phyloP scores from a whole-genome alignment of 108 stramenopile genomes.

The Stephanodiscus minutulus region DNA sequence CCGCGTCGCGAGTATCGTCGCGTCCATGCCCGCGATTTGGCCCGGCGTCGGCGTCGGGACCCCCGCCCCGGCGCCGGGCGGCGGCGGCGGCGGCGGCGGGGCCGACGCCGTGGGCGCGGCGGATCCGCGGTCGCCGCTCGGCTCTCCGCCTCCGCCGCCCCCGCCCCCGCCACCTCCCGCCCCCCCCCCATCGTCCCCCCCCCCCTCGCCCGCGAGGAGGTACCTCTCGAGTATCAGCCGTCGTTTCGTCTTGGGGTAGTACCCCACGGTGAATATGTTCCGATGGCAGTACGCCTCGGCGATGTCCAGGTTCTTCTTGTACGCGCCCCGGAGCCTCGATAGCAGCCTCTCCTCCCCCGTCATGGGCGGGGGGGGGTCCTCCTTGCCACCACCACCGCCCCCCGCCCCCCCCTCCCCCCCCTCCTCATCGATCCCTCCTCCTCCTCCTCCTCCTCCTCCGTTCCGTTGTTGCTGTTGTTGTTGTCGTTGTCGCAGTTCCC shows the following conservation, averaged over 20 bases:
- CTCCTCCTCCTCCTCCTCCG: too few species aligned
- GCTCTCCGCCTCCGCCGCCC: neutral
- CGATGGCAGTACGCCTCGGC: conserved; percentile 51
- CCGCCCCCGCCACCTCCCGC: neutral
- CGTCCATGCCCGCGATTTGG: conserved; percentile 31
- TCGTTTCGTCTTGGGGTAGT: conserved; percentile 51
- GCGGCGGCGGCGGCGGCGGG: neutral
- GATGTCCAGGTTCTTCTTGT: conserved; percentile 62
- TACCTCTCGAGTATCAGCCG: conserved; percentile 47
- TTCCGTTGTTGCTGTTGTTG: too few species aligned
- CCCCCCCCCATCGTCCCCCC: neutral
- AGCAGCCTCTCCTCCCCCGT: conserved; percentile 46
- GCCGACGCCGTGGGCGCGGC: neutral
- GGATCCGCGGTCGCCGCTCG: neutral
- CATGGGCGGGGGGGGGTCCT: conserved; percentile 6
- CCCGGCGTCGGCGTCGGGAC: conserved; percentile 17
- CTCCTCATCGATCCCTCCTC: neutral
- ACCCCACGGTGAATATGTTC: conserved; percentile 61
- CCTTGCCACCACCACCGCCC: neutral
- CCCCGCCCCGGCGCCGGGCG: neutral
- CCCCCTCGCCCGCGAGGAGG: conserved; percentile 21
- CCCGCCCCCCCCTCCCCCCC: too few species aligned
- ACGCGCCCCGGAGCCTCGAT: conserved; percentile 39
- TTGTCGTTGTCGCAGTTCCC: neutral
- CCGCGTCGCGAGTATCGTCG: conserved; percentile 27